Percentiles rank a stretch among this genome's conserved stretches.
Evolutionary conservation across 305 asterid genomes (phyloP).

Genomic region (Fraxinus velutina): DNA sequence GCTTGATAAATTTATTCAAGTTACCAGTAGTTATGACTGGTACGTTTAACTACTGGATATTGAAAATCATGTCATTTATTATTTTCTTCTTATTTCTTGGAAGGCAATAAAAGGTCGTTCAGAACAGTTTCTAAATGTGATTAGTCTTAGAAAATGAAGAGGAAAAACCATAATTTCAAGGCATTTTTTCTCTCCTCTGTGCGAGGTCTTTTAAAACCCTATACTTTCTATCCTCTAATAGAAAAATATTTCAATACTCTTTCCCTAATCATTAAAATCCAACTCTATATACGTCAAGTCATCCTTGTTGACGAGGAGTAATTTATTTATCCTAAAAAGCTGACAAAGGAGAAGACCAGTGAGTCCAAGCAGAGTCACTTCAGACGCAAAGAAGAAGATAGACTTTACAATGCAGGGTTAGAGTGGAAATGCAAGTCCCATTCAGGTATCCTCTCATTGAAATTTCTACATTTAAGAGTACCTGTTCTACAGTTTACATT

Average conservation of each 20-base stretch:
- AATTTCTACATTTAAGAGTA: neutral
- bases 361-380: conserved; percentile 1
- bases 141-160: neutral
- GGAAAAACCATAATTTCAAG: neutral
- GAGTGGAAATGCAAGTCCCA: neutral
- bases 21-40: neutral
- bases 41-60: neutral
- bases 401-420: neutral
- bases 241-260: neutral
- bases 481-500: neutral
- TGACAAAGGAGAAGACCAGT: neutral
- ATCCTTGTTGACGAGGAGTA: neutral
- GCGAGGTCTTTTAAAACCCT: neutral
- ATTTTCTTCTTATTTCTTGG: neutral
- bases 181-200: neutral
- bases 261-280: neutral
- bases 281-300: neutral
- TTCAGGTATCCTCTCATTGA: neutral
- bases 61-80: neutral
- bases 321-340: neutral
- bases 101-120: neutral
- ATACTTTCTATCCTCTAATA: neutral
- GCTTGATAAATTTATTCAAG: conserved; percentile 4
- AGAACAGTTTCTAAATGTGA: neutral
- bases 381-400: neutral